Base-by-base conservation (phyloP, 2,329 filamentous ascomycete genomes). In the Penicillium nordicum region DNA sequence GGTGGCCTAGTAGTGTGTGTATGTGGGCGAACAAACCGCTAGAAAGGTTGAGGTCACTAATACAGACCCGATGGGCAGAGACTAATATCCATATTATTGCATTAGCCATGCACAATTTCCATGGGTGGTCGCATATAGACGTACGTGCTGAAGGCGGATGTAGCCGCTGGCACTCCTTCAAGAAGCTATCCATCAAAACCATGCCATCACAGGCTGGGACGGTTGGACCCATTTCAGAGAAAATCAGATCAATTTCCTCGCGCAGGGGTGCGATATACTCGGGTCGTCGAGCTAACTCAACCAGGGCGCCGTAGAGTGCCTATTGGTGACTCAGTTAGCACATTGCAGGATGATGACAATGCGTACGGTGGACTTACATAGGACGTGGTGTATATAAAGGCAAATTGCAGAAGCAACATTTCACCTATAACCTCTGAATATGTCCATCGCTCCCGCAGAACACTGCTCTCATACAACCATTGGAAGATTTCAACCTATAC, bases 81-180 rank as follows among this genome's bases (percentile, higher is more conserved):
- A 65, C 63, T 65, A 49, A 47, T 53, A 55, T 29, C 14, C 25
- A 36, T 5, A 11, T 37, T 30, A 11, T 4, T 51, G 21, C 25
- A 38, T 60, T 52, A 59, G 48, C 41, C 12, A 50, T 44, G 41
- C n/a, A 41, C 5, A 18, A 29, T 18, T 14, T 12, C 14, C 40
- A n/a, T 9, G 30, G 32, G 16, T 12, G 16, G 11, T 23, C 12
- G 27, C 37, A 56, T 42, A 60, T 63, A 41, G 36, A 60, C 58
- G 53, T 55, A 65, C 63, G 52, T 36, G 63, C 62, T 51, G 63
- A 57, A 50, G 63, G 63, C 5, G 62, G 63, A 44, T 64, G 60
- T 46, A 65, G 38, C 9, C 62, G 63, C 50, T 61, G 62, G 41
- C 60, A 65, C 49, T 65, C 63, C 43, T 65, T 65, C n/a, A 64